A percentile compares a stretch with the other conserved stretches of the same genome.
Conservation (phyloP, 2,329 filamentous ascomycete genomes). For the Orbilia oligospora region DNA sequence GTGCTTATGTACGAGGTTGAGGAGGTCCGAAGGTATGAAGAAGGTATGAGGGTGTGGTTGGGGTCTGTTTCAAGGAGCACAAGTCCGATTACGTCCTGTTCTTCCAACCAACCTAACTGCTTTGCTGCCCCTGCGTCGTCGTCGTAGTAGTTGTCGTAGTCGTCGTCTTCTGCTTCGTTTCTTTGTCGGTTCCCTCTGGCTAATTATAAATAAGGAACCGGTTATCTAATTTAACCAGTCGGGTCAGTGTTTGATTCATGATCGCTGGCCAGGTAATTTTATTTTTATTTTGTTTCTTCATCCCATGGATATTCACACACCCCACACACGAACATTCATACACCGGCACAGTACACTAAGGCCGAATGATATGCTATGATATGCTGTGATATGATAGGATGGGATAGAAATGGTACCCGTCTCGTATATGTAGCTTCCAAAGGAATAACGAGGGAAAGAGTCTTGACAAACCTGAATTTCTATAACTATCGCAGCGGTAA, state of each 20-base stretch:
- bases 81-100: slow-evolving; percentile 38
- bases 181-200: neutral
- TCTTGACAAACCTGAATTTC: neutral
- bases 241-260: slow-evolving; percentile 39
- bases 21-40: neutral
- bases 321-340: neutral
- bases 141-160: neutral
- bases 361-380: too few relatives aligned
- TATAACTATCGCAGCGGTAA: neutral
- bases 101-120: neutral
- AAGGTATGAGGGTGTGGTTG: neutral
- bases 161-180: slow-evolving; percentile 14
- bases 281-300: slow-evolving; percentile 20
- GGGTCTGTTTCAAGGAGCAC: slow-evolving; percentile 50
- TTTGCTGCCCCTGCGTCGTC: slow-evolving; percentile 22
- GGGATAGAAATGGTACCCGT: too few relatives aligned
- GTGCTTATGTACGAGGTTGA: neutral
- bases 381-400: neutral
- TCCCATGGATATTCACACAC: neutral
- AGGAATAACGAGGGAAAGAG: neutral
- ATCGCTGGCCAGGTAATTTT: slow-evolving; percentile 40
- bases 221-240: neutral
- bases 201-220: neutral
- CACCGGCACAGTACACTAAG: neutral
- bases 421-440: neutral